Evolutionary conservation across 495 filamentous ascomycete species (phyloP).

Genomic region (Clavariopsis aquatica): DNA sequence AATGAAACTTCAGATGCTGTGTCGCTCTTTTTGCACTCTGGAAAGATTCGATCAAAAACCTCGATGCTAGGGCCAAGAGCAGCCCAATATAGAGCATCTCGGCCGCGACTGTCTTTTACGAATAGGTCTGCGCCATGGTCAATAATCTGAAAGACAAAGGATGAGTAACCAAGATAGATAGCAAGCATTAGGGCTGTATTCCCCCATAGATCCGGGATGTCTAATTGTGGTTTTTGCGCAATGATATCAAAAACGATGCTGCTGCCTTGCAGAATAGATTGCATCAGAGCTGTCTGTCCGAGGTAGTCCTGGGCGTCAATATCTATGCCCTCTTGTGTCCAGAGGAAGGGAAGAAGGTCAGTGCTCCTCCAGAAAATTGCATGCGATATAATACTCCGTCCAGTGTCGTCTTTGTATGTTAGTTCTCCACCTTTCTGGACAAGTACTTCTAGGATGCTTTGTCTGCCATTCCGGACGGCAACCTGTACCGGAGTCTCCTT

Average conservation of each 20-base stretch:
- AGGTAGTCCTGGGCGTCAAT: not conserved
- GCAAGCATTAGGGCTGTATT: not conserved
- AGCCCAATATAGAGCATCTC: not conserved
- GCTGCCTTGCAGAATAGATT: not conserved
- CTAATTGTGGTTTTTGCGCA: not conserved
- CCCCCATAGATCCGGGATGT: not conserved
- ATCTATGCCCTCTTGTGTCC: not conserved
- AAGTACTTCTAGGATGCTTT: not conserved
- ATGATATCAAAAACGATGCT: not conserved
- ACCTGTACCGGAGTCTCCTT: not conserved
- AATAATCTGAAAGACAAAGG: not conserved
- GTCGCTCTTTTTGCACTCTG: not conserved
- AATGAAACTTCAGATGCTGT: not conserved
- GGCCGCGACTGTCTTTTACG: not conserved
- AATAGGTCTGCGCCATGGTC: not conserved
- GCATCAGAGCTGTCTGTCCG: not conserved
- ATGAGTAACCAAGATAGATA: not conserved
- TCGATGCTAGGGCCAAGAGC: not conserved
- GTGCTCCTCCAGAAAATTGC: not conserved
- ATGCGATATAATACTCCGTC: not conserved
- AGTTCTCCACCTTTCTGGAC: not conserved
- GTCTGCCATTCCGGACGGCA: not conserved
- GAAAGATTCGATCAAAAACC: not conserved
- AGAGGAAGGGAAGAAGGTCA: not conserved
- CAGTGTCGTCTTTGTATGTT: not conserved